Evolutionary conservation across 1,284 basidiomycete species (phyloP).

Genomic region (Spongiforma sp.): DNA sequence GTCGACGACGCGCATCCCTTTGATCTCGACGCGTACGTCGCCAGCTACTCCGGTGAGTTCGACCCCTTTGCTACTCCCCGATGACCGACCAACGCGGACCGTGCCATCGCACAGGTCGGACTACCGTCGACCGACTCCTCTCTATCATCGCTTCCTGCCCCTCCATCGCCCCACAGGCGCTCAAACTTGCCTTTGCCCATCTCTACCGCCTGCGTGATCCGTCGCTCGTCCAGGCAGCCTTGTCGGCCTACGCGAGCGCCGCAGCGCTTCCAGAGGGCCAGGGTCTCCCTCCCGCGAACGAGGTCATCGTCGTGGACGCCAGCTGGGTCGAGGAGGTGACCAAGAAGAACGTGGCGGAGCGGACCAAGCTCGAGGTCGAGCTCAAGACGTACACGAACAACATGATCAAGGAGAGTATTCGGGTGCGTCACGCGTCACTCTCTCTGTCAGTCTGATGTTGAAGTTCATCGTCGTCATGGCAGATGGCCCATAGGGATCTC

Average conservation of each 20-base stretch:
- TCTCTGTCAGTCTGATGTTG: not conserved
- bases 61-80: too few species aligned
- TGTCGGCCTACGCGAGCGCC: slow-evolving; percentile 62
- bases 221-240: slow-evolving; percentile 57
- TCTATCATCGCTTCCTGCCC: slow-evolving; percentile 70
- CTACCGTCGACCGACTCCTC: slow-evolving; percentile 70
- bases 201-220: slow-evolving; percentile 68
- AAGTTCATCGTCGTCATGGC: not conserved
- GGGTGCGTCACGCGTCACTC: slow-evolving; percentile 51
- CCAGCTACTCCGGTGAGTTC: slow-evolving; percentile 46
- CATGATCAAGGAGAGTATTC: slow-evolving; percentile 94
- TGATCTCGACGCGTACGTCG: slow-evolving; percentile 66
- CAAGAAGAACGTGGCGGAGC: slow-evolving; percentile 66
- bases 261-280: slow-evolving; percentile 43
- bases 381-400: slow-evolving; percentile 90
- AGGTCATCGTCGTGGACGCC: slow-evolving; percentile 55
- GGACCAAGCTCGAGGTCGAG: slow-evolving; percentile 82
- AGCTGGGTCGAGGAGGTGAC: slow-evolving; percentile 71
- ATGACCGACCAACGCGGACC: not conserved
- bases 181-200: slow-evolving; percentile 64
- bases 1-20: slow-evolving; percentile 81
- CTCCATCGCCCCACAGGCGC: slow-evolving; percentile 68
- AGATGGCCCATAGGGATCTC: slow-evolving; percentile 85
- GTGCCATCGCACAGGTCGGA: slow-evolving; percentile 44
- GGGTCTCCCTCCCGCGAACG: slow-evolving; percentile 50